A percentile compares a stretch with the other conserved stretches of the same genome.
Conservation (phyloP, 306 rosid species). For the Hylodesmum podocarpum region DNA sequence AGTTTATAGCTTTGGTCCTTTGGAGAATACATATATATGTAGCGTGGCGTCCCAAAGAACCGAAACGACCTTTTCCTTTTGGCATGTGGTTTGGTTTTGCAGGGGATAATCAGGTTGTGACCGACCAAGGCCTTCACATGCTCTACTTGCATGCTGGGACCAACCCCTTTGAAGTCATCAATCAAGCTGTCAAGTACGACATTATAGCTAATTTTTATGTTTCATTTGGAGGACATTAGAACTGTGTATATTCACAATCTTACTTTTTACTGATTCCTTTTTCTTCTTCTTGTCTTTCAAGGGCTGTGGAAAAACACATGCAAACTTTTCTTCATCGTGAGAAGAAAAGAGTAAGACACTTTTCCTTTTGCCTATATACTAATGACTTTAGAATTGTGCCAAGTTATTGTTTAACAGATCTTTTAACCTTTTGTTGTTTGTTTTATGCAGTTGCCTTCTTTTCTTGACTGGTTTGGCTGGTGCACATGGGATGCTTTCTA, state of each 20-base stretch:
- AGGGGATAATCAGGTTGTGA: slow-evolving; percentile 83
- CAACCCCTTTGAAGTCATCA: slow-evolving; percentile 89
- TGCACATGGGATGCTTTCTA: slow-evolving; percentile 99
- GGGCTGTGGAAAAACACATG: slow-evolving; percentile 82
- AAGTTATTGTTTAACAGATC: background rate
- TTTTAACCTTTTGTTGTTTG: slow-evolving; percentile 34
- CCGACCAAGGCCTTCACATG: slow-evolving; percentile 80
- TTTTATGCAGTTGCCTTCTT: slow-evolving; percentile 70
- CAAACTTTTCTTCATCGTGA: slow-evolving; percentile 88
- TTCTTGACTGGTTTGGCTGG: slow-evolving; percentile 97
- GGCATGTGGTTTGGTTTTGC: slow-evolving; percentile 81
- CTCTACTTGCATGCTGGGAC: slow-evolving; percentile 95
- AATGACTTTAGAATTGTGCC: background rate
- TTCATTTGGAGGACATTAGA: slow-evolving; percentile 3
- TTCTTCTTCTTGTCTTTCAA: slow-evolving; percentile 3
- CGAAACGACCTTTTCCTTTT: slow-evolving; percentile 53
- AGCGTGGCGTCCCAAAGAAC: slow-evolving; percentile 49
- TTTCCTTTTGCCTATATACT: background rate
- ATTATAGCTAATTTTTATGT: background rate
- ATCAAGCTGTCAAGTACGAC: slow-evolving; percentile 82
- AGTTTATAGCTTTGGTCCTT: slow-evolving; percentile 49
- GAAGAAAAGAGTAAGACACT: slow-evolving; percentile 71
- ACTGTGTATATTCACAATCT: background rate
- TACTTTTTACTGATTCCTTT: slow-evolving; percentile 23
- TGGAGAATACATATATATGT: slow-evolving; percentile 41